Percentiles rank a stretch among this genome's conserved stretches.
Evolutionary conservation across 2,329 filamentous ascomycete species (phyloP).

Genomic region (Microascus cirrosus): DNA sequence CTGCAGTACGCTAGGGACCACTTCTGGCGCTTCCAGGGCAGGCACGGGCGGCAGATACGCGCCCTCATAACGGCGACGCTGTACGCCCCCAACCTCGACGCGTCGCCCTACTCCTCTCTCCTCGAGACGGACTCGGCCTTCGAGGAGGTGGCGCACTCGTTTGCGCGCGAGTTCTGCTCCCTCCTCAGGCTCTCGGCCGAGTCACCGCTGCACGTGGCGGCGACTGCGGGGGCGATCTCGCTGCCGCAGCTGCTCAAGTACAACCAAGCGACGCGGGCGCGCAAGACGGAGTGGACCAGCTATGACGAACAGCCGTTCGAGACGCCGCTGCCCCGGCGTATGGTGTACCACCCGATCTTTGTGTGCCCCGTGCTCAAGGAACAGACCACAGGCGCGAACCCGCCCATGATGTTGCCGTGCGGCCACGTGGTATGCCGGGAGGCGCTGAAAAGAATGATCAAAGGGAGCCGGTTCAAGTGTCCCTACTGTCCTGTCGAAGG

Average conservation of each 20-base stretch:
- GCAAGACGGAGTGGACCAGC: conserved; percentile 90
- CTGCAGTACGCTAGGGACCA: conserved; percentile 64
- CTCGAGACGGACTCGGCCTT: conserved; percentile 71
- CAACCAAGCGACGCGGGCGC: conserved; percentile 75
- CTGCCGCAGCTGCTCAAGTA: conserved; percentile 83
- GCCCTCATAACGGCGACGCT: conserved; percentile 73
- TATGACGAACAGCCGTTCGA: conserved; percentile 80
- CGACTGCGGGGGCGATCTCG: conserved; percentile 85
- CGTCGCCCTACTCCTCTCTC: conserved; percentile 67
- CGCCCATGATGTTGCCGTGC: conserved; percentile 93
- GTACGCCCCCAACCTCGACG: conserved; percentile 60
- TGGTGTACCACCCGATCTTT: conserved; percentile 89
- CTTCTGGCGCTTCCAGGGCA: conserved; percentile 62
- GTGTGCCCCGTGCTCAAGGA: conserved; percentile 97
- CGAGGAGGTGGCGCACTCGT: conserved; percentile 73
- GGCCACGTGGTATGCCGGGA: conserved; percentile 89
- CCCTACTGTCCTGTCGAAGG: conserved; percentile 90
- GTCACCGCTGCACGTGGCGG: conserved; percentile 84
- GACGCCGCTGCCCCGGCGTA: conserved; percentile 45
- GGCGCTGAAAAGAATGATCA: conserved; percentile 67
- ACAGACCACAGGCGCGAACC: conserved; percentile 85
- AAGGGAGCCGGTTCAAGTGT: conserved; percentile 79
- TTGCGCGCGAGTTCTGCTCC: conserved; percentile 90
- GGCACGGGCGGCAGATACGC: conserved; percentile 71
- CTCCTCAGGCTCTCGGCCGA: conserved; percentile 81